These are phyloP conservation scores for Cucurbita maxima DNA, from an alignment of 306 rosid genomes.

Conservation along the genomic window DNA sequence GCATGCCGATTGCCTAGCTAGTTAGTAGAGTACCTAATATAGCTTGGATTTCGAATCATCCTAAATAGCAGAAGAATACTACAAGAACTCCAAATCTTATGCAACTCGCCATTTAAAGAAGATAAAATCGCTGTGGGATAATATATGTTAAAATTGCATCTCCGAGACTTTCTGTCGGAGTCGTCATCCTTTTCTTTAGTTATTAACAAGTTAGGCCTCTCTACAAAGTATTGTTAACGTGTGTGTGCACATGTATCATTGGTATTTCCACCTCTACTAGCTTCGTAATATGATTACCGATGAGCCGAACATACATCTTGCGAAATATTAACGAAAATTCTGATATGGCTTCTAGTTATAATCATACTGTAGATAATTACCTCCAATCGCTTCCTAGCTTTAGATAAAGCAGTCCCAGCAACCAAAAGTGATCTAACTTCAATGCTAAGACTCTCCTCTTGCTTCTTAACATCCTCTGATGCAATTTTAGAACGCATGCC, in stretches of 20 bases:
- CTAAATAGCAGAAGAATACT: background rate
- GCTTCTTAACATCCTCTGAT: constrained; percentile 49
- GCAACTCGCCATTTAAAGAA: background rate
- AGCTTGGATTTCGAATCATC: background rate
- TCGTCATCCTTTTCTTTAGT: background rate
- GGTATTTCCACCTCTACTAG: background rate
- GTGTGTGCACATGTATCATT: background rate
- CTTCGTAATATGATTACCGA: too few species aligned
- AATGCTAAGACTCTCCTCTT: constrained; percentile 55
- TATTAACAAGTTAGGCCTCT: background rate
- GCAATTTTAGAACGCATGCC: constrained; percentile 33
- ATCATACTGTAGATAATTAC: constrained; percentile 16
- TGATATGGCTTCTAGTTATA: background rate
- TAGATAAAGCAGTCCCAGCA: constrained; percentile 69
- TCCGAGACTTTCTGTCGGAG: background rate
- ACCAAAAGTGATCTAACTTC: constrained; percentile 71
- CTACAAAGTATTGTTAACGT: background rate
- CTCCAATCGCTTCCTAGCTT: constrained; percentile 60
- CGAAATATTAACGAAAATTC: background rate
- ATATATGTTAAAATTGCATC: background rate
- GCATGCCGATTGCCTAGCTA: background rate
- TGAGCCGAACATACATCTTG: background rate
- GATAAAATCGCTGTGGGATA: background rate
- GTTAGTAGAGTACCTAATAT: background rate
- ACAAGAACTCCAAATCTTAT: background rate